A percentile compares a stretch with the other conserved stretches of the same genome.
phyloP scores from a whole-genome alignment of 345 rosid species.

The Boechera stricta region DNA sequence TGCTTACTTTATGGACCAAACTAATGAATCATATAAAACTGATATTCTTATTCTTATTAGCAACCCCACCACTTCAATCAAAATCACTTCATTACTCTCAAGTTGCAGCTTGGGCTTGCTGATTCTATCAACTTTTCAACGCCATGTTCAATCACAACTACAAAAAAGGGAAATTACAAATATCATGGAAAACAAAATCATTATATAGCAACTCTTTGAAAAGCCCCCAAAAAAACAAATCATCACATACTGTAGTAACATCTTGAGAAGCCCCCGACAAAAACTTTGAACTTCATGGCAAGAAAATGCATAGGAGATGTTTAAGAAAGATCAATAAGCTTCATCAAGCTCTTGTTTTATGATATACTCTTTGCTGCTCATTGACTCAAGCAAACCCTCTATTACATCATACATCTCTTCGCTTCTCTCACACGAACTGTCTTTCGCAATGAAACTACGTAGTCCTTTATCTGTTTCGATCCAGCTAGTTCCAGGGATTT shows the following conservation, averaged over 20 bases:
- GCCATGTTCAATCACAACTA: constrained; percentile 14
- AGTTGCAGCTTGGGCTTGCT: background rate
- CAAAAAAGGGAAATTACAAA: constrained; percentile 1
- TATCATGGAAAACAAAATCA: background rate
- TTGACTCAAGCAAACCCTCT: constrained; percentile 55
- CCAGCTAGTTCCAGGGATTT: constrained; percentile 82
- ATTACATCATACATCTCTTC: constrained; percentile 50
- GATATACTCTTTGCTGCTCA: constrained; percentile 54
- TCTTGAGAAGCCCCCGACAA: background rate
- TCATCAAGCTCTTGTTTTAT: constrained; percentile 46
- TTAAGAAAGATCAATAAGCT: constrained; percentile 27
- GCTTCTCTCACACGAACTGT: constrained; percentile 51
- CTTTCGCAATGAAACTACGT: constrained; percentile 55
- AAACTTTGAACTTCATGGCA: background rate
- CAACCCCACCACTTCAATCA: constrained; percentile 33
- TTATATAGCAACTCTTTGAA: background rate
- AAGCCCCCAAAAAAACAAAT: background rate
- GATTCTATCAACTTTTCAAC: constrained; percentile 2
- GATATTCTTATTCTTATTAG: background rate
- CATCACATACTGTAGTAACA: background rate
- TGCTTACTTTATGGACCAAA: constrained; percentile 15
- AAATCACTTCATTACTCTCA: constrained; percentile 24
- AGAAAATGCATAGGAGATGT: background rate
- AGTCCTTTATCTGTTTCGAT: constrained; percentile 58
- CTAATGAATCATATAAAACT: constrained; percentile 19